Conservation (phyloP, 768 basidiomycete species). For the Cyathus striatus region DNA sequence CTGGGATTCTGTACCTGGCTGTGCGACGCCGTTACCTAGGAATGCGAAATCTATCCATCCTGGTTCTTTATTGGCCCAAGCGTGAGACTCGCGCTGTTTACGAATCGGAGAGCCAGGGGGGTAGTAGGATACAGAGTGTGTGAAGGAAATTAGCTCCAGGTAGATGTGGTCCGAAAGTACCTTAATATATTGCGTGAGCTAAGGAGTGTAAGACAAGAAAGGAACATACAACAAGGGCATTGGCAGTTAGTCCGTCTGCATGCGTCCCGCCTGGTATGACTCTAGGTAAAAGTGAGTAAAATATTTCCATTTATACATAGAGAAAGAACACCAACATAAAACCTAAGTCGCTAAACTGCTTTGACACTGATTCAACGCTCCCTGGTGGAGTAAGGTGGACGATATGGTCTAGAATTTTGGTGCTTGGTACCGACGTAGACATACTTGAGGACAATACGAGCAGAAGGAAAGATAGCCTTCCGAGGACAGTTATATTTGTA, state of each 20-base stretch:
- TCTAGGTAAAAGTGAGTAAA: slow-evolving; percentile 24
- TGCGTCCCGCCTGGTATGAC: slow-evolving; percentile 67
- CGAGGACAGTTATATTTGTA: no score
- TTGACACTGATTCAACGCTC: slow-evolving; percentile 40
- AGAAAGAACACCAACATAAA: slow-evolving; percentile 48
- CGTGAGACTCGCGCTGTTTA: slow-evolving; percentile 34
- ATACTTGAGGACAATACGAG: no score
- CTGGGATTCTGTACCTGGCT: no score
- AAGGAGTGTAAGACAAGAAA: not conserved
- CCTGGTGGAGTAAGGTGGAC: slow-evolving; percentile 69
- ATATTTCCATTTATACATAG: not conserved
- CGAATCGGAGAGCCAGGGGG: slow-evolving; percentile 44
- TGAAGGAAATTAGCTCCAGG: slow-evolving; percentile 68
- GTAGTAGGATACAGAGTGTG: slow-evolving; percentile 47
- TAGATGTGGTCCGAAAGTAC: slow-evolving; percentile 55
- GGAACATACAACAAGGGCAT: slow-evolving; percentile 53
- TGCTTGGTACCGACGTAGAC: slow-evolving; percentile 10
- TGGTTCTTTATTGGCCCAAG: slow-evolving; percentile 47
- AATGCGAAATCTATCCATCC: slow-evolving; percentile 72
- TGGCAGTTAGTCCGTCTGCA: slow-evolving; percentile 55
- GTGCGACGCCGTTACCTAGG: slow-evolving; percentile 43
- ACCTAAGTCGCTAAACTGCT: slow-evolving; percentile 54
- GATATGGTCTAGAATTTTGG: slow-evolving; percentile 57
- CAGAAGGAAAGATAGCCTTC: no score
- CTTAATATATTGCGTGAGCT: slow-evolving; percentile 18